Base-by-base conservation (phyloP, 106 monocot genomes). In the Alisma plantagoaquatica region DNA sequence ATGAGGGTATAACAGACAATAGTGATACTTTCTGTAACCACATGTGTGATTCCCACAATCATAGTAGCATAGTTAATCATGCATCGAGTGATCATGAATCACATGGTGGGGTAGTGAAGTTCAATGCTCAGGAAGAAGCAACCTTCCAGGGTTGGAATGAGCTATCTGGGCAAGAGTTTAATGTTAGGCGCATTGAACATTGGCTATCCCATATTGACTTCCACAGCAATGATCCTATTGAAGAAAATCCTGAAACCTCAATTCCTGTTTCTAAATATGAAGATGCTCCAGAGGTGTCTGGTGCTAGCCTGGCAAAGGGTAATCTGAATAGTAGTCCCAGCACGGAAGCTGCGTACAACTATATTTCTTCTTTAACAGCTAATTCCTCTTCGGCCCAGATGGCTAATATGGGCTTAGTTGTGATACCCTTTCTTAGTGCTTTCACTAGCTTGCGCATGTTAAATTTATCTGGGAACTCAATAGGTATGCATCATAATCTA, bases 181-280 rank as follows among this genome's bases (percentile, higher is more conserved):
- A 63, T 33, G 58, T 72, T 14, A 75, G 28, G 57, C 63, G 81
- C 46, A 77, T 87, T 24, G 58, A 77, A 54, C 65, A 81, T 10
- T 87, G 86, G 86, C 74, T 87, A 27, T 64, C 44, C 61, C 66
- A 77, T 58, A 77, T 87, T 58, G 75, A 75, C 42, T 56, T 77
- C 44, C 28, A 61, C 18, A 47, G 41, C 61, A 35, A 51, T 51
- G 45, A n/a, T n/a, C n/a, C 51, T 45, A 59, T 77, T 19, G 59
- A 77, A 62, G 77, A 87, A 64, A 38, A 11, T 29, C 69, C 63
- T 12, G 68, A 77, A 57, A 56, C 59, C 29, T 73, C 69, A 3
- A 31, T 11, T 30, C 43, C 59, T 16, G 28, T 26, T 4, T 4
- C 17, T 4, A 27, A 53, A 24, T n/a, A n/a, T n/a, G 38, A 49